These are phyloP conservation scores for Saccharomyces hybrid DNA, from an alignment of 1,139 yeast species.

Conservation along the genomic window DNA sequence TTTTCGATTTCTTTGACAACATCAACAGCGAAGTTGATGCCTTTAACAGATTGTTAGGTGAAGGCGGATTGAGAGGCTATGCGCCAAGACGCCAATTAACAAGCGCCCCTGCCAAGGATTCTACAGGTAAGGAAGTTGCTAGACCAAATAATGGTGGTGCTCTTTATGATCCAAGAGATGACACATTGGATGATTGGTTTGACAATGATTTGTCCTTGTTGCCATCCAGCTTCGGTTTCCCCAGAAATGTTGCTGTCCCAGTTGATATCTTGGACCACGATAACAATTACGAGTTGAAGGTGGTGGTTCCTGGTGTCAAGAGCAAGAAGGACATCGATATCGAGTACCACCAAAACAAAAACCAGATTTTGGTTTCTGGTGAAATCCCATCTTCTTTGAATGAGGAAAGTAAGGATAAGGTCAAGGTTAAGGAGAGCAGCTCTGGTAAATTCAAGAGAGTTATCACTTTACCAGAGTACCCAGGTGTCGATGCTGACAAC, in stretches of 20 bases:
- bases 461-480: constrained; percentile 33
- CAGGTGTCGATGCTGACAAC: constrained; percentile 35
- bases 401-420: constrained; percentile 22
- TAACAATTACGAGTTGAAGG: constrained; percentile 33
- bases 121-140: constrained; percentile 9
- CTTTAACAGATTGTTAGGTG: constrained; percentile 31
- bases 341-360: constrained; percentile 36
- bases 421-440: constrained; percentile 34
- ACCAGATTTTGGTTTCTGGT: constrained; percentile 35
- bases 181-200: constrained; percentile 23
- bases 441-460: constrained; percentile 37
- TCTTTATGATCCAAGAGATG: constrained; percentile 4
- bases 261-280: constrained; percentile 37
- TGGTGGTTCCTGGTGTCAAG: constrained; percentile 39
- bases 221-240: constrained; percentile 15
- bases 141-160: constrained; percentile 4
- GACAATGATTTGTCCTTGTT: constrained; percentile 21
- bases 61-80: constrained; percentile 15
- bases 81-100: constrained; percentile 11
- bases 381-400: constrained; percentile 27
- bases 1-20: constrained; percentile 36
- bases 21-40: constrained; percentile 36
- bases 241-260: constrained; percentile 30
- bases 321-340: constrained; percentile 32
- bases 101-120: background rate